Percentiles rank a stretch among this genome's conserved stretches.
phyloP scores from a whole-genome alignment of 208 protist species.

The Leptomonas pyrrhocoris region DNA sequence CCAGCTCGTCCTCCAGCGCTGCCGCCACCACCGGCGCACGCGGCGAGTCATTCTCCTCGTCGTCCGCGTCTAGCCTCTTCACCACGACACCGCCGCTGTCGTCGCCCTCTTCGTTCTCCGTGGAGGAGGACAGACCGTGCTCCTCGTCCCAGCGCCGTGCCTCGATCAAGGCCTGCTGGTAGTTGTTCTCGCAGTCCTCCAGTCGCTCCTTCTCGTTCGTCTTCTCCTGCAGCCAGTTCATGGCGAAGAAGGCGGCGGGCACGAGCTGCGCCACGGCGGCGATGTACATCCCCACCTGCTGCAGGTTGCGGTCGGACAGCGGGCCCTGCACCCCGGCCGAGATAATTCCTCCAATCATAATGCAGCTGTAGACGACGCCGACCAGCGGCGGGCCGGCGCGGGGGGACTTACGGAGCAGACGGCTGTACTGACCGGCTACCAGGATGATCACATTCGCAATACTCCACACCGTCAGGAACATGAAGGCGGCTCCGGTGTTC shows the following conservation, averaged over 20 bases:
- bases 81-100: not conserved
- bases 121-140: not conserved
- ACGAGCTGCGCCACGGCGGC: slow-evolving; percentile 41
- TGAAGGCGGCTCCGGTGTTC: slow-evolving; percentile 37
- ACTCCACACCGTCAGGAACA: slow-evolving; percentile 51
- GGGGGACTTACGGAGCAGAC: slow-evolving; percentile 43
- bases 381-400: slow-evolving; percentile 43
- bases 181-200: slow-evolving; percentile 33
- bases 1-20: slow-evolving; percentile 10
- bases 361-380: slow-evolving; percentile 47
- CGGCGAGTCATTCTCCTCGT: not conserved
- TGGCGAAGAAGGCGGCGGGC: slow-evolving; percentile 40
- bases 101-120: not conserved
- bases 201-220: slow-evolving; percentile 41
- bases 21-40: not conserved
- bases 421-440: slow-evolving; percentile 60
- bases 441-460: slow-evolving; percentile 66
- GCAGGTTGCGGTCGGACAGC: slow-evolving; percentile 40
- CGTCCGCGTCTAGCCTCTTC: slow-evolving; percentile 3
- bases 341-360: slow-evolving; percentile 44
- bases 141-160: slow-evolving; percentile 19
- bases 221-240: slow-evolving; percentile 60
- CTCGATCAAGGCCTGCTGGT: slow-evolving; percentile 15
- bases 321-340: slow-evolving; percentile 49
- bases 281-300: slow-evolving; percentile 44